These are phyloP conservation scores for Lasiosphaeria ovina DNA, from an alignment of 495 filamentous ascomycete genomes.

Conservation along the genomic window DNA sequence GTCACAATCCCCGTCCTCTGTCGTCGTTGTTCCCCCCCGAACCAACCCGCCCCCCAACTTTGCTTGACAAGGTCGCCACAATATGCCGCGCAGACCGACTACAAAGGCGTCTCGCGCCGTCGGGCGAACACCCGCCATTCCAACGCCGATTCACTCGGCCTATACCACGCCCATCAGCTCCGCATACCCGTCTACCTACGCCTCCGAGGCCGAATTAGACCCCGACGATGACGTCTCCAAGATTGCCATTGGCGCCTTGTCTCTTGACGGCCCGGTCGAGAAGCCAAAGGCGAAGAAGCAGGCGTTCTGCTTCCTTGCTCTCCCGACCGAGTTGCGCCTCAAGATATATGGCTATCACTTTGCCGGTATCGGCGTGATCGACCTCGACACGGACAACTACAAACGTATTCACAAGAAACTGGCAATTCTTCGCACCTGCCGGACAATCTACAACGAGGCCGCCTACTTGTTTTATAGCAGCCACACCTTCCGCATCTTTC, in stretches of 20 bases:
- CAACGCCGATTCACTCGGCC: constrained; percentile 35
- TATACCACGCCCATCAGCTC: constrained; percentile 37
- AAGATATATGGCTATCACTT: constrained; percentile 69
- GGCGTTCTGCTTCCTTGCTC: constrained; percentile 70
- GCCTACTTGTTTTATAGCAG: constrained; percentile 70
- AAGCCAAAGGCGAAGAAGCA: constrained; percentile 9
- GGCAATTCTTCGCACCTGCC: constrained; percentile 60
- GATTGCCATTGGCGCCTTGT: constrained; percentile 32
- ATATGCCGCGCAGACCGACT: constrained; percentile 35
- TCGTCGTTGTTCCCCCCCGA: background rate
- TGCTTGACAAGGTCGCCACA: background rate
- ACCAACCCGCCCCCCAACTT: background rate
- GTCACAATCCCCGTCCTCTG: background rate
- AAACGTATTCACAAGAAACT: constrained; percentile 55
- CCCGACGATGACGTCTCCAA: constrained; percentile 36
- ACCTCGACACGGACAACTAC: constrained; percentile 67
- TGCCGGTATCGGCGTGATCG: constrained; percentile 54
- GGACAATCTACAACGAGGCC: constrained; percentile 68
- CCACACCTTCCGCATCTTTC: constrained; percentile 76
- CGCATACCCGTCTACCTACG: constrained; percentile 41
- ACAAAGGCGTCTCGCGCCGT: constrained; percentile 33
- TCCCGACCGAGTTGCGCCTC: constrained; percentile 74
- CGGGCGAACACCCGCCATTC: constrained; percentile 15
- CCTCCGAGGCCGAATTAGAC: constrained; percentile 45
- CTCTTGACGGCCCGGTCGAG: constrained; percentile 28